These are phyloP conservation scores for Hemisphaericaspora xylofermentans DNA, from an alignment of 1,139 yeast species.

Conservation along the genomic window DNA sequence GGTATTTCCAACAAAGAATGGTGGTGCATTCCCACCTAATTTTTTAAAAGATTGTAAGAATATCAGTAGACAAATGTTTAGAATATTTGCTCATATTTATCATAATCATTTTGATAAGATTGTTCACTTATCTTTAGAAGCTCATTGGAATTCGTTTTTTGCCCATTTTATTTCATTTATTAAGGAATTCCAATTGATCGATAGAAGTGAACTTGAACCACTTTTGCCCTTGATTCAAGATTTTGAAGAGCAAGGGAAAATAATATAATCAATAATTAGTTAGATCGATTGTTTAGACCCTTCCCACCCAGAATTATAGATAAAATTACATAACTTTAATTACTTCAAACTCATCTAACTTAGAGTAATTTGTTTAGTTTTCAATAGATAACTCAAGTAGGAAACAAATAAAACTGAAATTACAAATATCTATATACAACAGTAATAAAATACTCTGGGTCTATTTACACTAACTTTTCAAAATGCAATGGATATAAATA, in stretches of 20 bases:
- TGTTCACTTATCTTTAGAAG: slow-evolving; percentile 86
- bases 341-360: too few relatives aligned
- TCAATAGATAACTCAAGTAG: too few relatives aligned
- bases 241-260: slow-evolving; percentile 85
- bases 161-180: slow-evolving; percentile 92
- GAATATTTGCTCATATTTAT: slow-evolving; percentile 95
- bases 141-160: slow-evolving; percentile 97
- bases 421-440: too few relatives aligned
- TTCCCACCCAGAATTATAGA: neutral
- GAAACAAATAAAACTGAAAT: too few relatives aligned
- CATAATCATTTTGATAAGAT: slow-evolving; percentile 92
- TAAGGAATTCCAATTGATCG: slow-evolving; percentile 80
- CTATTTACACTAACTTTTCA: too few relatives aligned
- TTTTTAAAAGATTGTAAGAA: slow-evolving; percentile 81
- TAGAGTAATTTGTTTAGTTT: too few relatives aligned
- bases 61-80: slow-evolving; percentile 86
- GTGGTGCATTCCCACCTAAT: slow-evolving; percentile 90
- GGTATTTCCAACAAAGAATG: slow-evolving; percentile 87
- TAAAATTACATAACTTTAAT: too few relatives aligned
- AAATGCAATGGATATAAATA: too few relatives aligned
- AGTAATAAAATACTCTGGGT: too few relatives aligned
- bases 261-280: slow-evolving; percentile 31
- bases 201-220: slow-evolving; percentile 77
- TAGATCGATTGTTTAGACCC: neutral
- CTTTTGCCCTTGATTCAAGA: slow-evolving; percentile 71